Evolutionary conservation across 768 basidiomycete genomes (phyloP), one percentile per base, ranked within the genome.

Genomic region (Asterophora lycoperdoides): DNA sequence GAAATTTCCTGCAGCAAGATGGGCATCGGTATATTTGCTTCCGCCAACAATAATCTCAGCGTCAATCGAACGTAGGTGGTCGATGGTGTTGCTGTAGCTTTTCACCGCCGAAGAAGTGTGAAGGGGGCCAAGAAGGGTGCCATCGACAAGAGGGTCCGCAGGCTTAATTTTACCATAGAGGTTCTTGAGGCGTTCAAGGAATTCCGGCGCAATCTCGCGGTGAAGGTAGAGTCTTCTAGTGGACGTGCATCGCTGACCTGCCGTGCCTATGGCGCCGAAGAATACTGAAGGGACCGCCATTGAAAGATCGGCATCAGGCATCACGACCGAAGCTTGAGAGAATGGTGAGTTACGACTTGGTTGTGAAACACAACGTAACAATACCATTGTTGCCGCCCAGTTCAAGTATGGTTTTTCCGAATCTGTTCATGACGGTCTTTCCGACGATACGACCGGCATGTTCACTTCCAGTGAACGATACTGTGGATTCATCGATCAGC

Each of bases 381-480:
- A 46, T 66, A 91, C 91, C 92, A 62, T 97, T 97, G 70, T 98
- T 97, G 30, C 95, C 95, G 19, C 94, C 94, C 36, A 97, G 73
- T 63, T 97, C 95, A 19, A 97, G 77, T 17, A 97, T 81, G 26
- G 83, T 76, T 69, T 95, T 91, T 15, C 93, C 94, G 65, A 94
- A 95, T 53, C 92, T 76, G 47, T 83, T 81, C 64, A 88, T 88
- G 2, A 96, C 93, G 52, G 74, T 75, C 69, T 82, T 83, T n/a
- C 89, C 89, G n/a, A 98, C 93, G 49, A 81, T 77, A 44, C 86
- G 79, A 10, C 95, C 95, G 46, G 91, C 83, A 44, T 74, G 73
- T 66, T 98, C 95, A 60, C 89, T 93, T 4, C 95, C 95, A 2
- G 95, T 98, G 66, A 98, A 98, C 32, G 90, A 93, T 17, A 98